phyloP scores from a whole-genome alignment of 2,329 filamentous ascomycete genomes.

The Alternaria solani region DNA sequence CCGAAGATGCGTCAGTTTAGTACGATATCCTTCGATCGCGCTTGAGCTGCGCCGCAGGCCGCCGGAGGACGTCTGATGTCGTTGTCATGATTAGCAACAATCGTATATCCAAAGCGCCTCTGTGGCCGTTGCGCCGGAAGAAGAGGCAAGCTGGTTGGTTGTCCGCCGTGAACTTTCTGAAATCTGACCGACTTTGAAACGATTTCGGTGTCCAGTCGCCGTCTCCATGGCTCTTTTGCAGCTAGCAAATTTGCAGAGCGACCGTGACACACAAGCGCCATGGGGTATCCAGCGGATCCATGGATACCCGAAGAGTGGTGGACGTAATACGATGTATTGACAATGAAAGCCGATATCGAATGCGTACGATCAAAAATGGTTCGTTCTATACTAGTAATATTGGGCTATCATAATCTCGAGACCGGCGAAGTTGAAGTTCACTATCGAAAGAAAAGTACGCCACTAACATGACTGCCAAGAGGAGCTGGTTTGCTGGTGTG shows the following conservation, averaged over 20 bases:
- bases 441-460: too few species aligned
- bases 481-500: too few species aligned
- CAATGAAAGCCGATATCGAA: rapidly evolving
- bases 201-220: not conserved
- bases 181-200: not conserved
- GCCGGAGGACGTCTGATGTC: not conserved
- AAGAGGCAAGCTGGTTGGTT: not conserved
- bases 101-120: not conserved
- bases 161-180: rapidly evolving
- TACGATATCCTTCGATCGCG: not conserved
- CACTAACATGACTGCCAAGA: too few species aligned
- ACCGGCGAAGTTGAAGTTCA: too few species aligned
- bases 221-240: not conserved
- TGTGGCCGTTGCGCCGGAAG: not conserved
- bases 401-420: too few species aligned
- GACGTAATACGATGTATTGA: too few species aligned
- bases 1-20: not conserved
- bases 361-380: too few species aligned
- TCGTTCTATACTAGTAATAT: too few species aligned
- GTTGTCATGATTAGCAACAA: not conserved
- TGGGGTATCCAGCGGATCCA: too few species aligned
- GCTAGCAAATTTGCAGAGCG: not conserved
- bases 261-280: too few species aligned
- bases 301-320: too few species aligned
- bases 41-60: not conserved